These are phyloP conservation scores for Aspergillus uvarum DNA, from an alignment of 2,329 filamentous ascomycete genomes.

Conservation along the genomic window DNA sequence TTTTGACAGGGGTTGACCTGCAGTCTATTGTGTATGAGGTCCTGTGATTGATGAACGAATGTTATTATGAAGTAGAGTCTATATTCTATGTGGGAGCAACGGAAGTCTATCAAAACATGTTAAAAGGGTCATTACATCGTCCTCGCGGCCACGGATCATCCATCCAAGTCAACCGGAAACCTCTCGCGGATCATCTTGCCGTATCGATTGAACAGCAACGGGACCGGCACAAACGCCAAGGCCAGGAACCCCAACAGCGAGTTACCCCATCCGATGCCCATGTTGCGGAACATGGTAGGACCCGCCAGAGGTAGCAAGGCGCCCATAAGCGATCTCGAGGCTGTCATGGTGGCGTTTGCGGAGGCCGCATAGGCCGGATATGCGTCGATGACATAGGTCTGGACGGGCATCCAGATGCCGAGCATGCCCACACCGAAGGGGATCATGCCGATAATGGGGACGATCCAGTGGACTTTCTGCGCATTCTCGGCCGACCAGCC, in stretches of 20 bases:
- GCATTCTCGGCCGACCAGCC: conserved; percentile 56
- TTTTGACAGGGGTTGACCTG: conserved; percentile 7
- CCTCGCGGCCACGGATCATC: neutral
- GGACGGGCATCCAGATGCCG: conserved; percentile 55
- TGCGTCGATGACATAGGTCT: conserved; percentile 63
- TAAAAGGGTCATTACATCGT: neutral
- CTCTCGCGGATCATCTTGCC: conserved; percentile 11
- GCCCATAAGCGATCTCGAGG: conserved; percentile 55
- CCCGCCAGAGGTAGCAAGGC: conserved; percentile 63
- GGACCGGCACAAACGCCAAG: conserved; percentile 48
- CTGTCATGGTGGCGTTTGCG: conserved; percentile 55
- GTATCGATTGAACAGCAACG: conserved; percentile 13
- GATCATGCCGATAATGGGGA: conserved; percentile 59
- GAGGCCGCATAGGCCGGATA: conserved; percentile 48
- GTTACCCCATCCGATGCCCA: conserved; percentile 53
- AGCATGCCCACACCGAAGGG: conserved; percentile 58
- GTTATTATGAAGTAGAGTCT: neutral
- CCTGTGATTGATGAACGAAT: neutral
- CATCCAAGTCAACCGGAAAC: conserved; percentile 8
- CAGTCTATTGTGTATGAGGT: conserved; percentile 5
- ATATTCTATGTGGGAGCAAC: neutral
- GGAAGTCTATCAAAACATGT: neutral
- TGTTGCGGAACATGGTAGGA: conserved; percentile 45
- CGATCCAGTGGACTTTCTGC: conserved; percentile 54
- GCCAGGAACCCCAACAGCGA: conserved; percentile 57